Evolutionary conservation across 2,329 filamentous ascomycete species (phyloP).

Genomic region (Aspergillus neotritici): DNA sequence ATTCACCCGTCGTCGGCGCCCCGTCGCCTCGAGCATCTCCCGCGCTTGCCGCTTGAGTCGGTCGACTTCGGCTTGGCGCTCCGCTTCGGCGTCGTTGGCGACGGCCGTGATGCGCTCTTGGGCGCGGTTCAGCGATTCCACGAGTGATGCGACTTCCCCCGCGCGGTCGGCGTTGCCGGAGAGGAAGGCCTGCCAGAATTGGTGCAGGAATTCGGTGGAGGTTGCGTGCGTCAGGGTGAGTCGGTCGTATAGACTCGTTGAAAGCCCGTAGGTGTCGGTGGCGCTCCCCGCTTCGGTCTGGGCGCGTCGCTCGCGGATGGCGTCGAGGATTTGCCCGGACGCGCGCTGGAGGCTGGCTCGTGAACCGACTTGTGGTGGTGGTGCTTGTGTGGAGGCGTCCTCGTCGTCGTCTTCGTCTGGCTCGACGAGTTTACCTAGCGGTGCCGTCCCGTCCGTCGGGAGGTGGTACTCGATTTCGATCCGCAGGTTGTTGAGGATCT

Average conservation of each 20-base stretch:
- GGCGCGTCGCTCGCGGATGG: constrained; percentile 54
- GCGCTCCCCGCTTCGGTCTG: constrained; percentile 35
- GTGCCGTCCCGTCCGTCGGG: constrained; percentile 55
- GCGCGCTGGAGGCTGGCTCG: constrained; percentile 56
- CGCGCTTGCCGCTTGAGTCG: constrained; percentile 64
- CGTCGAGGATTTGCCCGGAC: constrained; percentile 53
- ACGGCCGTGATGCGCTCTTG: constrained; percentile 74
- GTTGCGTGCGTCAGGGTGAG: constrained; percentile 80
- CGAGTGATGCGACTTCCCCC: constrained; percentile 71
- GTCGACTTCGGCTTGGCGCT: constrained; percentile 62
- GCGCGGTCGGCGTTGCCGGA: constrained; percentile 80
- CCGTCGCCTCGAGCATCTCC: constrained; percentile 64
- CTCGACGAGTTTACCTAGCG: constrained; percentile 59
- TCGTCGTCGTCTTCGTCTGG: constrained; percentile 55
- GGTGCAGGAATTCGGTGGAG: constrained; percentile 89
- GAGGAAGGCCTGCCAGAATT: constrained; percentile 91
- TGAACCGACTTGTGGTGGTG: constrained; percentile 58
- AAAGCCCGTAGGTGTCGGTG: constrained; percentile 43
- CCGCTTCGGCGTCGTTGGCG: constrained; percentile 70
- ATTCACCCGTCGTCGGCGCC: constrained; percentile 67
- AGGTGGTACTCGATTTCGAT: constrained; percentile 50
- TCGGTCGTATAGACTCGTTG: constrained; percentile 52
- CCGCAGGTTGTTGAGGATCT: constrained; percentile 61
- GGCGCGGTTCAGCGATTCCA: constrained; percentile 74
- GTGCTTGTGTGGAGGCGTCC: constrained; percentile 48